Percentiles rank a stretch among this genome's conserved stretches.
Conservation (phyloP, 2,329 filamentous ascomycete species). For the Trematosphaeria pertusa region DNA sequence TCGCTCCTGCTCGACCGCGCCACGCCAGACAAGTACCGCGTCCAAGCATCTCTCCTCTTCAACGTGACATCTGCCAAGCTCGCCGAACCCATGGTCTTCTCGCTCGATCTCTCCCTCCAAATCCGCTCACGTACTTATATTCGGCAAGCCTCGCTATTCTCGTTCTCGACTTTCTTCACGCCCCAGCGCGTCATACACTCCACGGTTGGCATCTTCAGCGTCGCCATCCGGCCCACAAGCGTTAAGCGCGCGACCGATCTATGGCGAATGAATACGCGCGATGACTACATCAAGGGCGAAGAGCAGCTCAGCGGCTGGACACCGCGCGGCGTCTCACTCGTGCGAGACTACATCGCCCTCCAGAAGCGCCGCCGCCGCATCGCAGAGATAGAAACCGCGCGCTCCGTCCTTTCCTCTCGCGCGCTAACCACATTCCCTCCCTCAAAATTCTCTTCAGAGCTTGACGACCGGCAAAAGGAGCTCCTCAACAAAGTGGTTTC, state of each 20-base stretch:
- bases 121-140: slow-evolving; percentile 85
- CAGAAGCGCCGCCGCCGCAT: slow-evolving; percentile 76
- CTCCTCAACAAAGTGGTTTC: slow-evolving; percentile 63
- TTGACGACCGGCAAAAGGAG: slow-evolving; percentile 46
- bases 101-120: slow-evolving; percentile 80
- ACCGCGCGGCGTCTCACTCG: slow-evolving; percentile 85
- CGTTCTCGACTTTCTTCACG: slow-evolving; percentile 75
- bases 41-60: slow-evolving; percentile 88
- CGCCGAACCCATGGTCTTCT: slow-evolving; percentile 87
- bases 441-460: slow-evolving; percentile 17
- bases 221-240: slow-evolving; percentile 84
- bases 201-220: slow-evolving; percentile 82
- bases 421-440: slow-evolving; percentile 37
- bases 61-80: slow-evolving; percentile 84
- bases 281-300: slow-evolving; percentile 96
- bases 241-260: slow-evolving; percentile 92
- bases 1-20: slow-evolving; percentile 93
- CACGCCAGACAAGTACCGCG: slow-evolving; percentile 89
- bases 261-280: slow-evolving; percentile 94
- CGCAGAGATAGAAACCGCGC: slow-evolving; percentile 79
- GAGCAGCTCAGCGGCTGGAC: slow-evolving; percentile 85
- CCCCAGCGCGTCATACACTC: slow-evolving; percentile 84
- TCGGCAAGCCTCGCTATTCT: slow-evolving; percentile 81
- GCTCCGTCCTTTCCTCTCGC: slow-evolving; percentile 68
- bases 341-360: slow-evolving; percentile 83